Evolutionary conservation across 2,329 filamentous ascomycete species (phyloP).

Genomic region (Arthroderma uncinatum): DNA sequence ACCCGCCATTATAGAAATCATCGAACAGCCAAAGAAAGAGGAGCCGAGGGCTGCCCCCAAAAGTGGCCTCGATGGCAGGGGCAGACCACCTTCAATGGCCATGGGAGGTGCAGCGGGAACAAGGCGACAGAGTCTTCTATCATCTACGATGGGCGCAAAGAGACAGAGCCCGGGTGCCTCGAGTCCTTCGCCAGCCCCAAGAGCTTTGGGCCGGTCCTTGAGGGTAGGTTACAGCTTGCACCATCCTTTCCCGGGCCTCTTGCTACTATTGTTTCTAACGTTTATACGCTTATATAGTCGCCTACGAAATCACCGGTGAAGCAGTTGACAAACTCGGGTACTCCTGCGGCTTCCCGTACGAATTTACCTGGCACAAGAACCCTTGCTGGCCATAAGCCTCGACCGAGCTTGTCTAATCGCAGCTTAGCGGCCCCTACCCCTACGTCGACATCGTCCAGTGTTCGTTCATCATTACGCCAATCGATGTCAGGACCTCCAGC

Average conservation of each 20-base stretch:
- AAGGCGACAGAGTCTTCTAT: slow-evolving; percentile 38
- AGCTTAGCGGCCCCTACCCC: slow-evolving; percentile 58
- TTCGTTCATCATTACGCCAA: slow-evolving; percentile 16
- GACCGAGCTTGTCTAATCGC: slow-evolving; percentile 46
- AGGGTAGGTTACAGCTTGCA: slow-evolving; percentile 23
- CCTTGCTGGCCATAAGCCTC: slow-evolving; percentile 40
- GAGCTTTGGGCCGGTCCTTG: slow-evolving; percentile 30
- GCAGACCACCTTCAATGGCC: slow-evolving; percentile 34
- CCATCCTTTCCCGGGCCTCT: neutral
- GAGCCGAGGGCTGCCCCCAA: slow-evolving; percentile 17
- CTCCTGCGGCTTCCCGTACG: slow-evolving; percentile 46
- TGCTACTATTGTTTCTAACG: neutral
- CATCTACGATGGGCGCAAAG: slow-evolving; percentile 44
- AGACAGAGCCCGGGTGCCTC: slow-evolving; percentile 60
- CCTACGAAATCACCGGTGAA: slow-evolving; percentile 73
- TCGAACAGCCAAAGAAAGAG: slow-evolving; percentile 26
- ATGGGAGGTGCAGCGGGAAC: slow-evolving; percentile 26
- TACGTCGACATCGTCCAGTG: slow-evolving; percentile 20
- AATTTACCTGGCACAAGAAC: slow-evolving; percentile 41
- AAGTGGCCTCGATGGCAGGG: slow-evolving; percentile 17
- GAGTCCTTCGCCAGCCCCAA: slow-evolving; percentile 60
- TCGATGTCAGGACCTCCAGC: slow-evolving; percentile 18
- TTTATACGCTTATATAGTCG: slow-evolving; percentile 41
- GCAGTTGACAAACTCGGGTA: slow-evolving; percentile 43
- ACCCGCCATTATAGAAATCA: slow-evolving; percentile 49